These are phyloP conservation scores for Nakaseomyces uthaithaninus DNA, from an alignment of 1,139 yeast genomes.

Conservation along the genomic window DNA sequence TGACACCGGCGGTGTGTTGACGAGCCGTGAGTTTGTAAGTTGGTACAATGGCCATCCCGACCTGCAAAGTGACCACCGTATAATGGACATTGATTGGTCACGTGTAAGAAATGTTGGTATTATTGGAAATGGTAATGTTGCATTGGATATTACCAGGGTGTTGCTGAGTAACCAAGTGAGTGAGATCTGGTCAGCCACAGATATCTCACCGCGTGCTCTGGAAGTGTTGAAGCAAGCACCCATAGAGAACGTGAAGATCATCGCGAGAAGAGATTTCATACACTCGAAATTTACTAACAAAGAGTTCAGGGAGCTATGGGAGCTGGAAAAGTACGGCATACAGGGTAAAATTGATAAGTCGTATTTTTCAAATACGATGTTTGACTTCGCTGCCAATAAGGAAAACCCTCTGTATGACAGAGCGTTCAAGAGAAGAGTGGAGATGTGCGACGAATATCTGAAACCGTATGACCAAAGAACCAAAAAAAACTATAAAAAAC, in stretches of 20 bases:
- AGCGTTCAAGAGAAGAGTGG: slow-evolving; percentile 59
- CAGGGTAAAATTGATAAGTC: slow-evolving; percentile 48
- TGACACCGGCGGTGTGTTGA: slow-evolving; percentile 53
- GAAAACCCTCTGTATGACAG: slow-evolving; percentile 41
- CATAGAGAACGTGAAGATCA: slow-evolving; percentile 58
- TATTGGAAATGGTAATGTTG: slow-evolving; percentile 98
- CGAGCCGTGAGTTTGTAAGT: slow-evolving; percentile 82
- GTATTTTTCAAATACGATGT: slow-evolving; percentile 37
- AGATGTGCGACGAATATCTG: slow-evolving; percentile 51
- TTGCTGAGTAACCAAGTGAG: slow-evolving; percentile 49
- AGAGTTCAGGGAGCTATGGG: slow-evolving; percentile 78
- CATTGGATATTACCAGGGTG: slow-evolving; percentile 81
- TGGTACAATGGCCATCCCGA: slow-evolving; percentile 95
- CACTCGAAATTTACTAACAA: slow-evolving; percentile 89
- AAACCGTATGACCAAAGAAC: slow-evolving; percentile 28
- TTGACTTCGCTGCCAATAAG: slow-evolving; percentile 32
- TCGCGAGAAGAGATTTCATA: slow-evolving; percentile 77
- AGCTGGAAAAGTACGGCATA: slow-evolving; percentile 47
- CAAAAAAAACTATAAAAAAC: slow-evolving; percentile 26
- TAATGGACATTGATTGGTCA: slow-evolving; percentile 40
- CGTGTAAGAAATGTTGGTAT: slow-evolving; percentile 61
- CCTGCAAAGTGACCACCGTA: slow-evolving; percentile 15
- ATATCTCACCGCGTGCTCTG: slow-evolving; percentile 59
- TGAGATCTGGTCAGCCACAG: slow-evolving; percentile 58
- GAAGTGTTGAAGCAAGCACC: slow-evolving; percentile 42